Base-by-base conservation (phyloP, 164 flowering plant species). In the Tetrastigma voinierianum region DNA sequence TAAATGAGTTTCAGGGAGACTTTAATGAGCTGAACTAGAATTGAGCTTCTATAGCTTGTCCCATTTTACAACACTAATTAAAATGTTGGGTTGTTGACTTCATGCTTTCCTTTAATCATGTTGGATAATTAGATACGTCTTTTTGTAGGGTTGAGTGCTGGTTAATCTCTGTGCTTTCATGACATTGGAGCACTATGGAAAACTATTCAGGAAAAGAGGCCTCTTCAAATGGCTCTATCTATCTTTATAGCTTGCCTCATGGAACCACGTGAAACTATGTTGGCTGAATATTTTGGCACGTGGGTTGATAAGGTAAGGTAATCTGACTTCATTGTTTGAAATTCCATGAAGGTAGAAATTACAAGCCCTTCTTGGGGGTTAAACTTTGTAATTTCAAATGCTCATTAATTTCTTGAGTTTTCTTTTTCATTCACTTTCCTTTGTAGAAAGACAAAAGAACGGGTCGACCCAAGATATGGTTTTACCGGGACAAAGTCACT, bases 241-340 rank as follows among this genome's bases (percentile, higher is more conserved):
- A 96, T 74, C 86, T 96, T 44, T 90, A 91, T 75, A 87, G 93
- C 67, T 81, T 96, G 77, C 99, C 99, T 4, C 70, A 68, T n/a
- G 99, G 99, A 57, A 90, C 99, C 23, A 96, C n/a, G 93, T 77
- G 98, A 93, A 63, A 75, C 70, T 67, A 90, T 90, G 97, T 67
- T 96, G 61, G 98, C 97, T 61, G 98, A 96, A 71, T 83, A 84
- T 82, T 96, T 96, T 81, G 98, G 99, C 78, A 92, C 98, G 70
- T 71, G 99, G 99, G 71, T 63, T 96, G 90, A 80, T 96, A 69
- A 96, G 93, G 99, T 98, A 93, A 84, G 70, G 83, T 75, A 59
- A 67, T 74, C 49, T 70, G 32, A 70, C 21, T 71, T 78, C 76
- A 70, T 59, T 76, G 23, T 51, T 17, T 71, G 44, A 54, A 32